Evolutionary conservation across 2,329 filamentous ascomycete species (phyloP).

Genomic region (Verticillium nubilum): DNA sequence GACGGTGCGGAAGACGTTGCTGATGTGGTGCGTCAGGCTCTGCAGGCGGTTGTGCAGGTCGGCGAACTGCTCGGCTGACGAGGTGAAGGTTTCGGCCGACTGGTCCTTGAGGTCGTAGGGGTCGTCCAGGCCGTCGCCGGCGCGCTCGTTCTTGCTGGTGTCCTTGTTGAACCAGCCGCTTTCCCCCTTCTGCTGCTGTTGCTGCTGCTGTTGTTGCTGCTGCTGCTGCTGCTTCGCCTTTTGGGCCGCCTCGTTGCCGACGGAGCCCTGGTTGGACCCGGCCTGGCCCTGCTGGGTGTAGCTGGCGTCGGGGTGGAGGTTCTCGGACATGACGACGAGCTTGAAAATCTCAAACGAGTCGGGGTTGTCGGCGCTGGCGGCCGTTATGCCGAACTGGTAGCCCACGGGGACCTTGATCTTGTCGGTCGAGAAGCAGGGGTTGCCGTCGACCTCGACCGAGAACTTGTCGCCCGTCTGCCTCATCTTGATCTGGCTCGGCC

Average conservation of each 20-base stretch:
- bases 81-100: slow-evolving; percentile 39
- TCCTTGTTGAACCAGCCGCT: slow-evolving; percentile 18
- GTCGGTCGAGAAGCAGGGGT: slow-evolving; percentile 75
- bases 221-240: slow-evolving; percentile 26
- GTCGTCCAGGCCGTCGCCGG: slow-evolving; percentile 19
- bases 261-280: slow-evolving; percentile 4
- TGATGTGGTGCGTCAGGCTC: slow-evolving; percentile 62
- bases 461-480: slow-evolving; percentile 59
- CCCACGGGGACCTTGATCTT: slow-evolving; percentile 73
- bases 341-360: slow-evolving; percentile 95
- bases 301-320: slow-evolving; percentile 25
- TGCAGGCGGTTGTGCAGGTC: slow-evolving; percentile 85
- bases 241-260: slow-evolving; percentile 23
- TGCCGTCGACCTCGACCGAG: slow-evolving; percentile 74
- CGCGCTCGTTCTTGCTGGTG: slow-evolving; percentile 15
- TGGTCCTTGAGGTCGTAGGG: slow-evolving; percentile 41
- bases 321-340: slow-evolving; percentile 64
- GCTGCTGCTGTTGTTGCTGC: slow-evolving; percentile 26
- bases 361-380: slow-evolving; percentile 82
- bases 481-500: slow-evolving; percentile 74
- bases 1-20: slow-evolving; percentile 54
- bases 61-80: slow-evolving; percentile 61
- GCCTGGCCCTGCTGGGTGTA: slow-evolving; percentile 11
- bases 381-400: slow-evolving; percentile 83
- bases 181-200: slow-evolving; percentile 19